Evolutionary conservation across 1,139 yeast species (phyloP), one percentile per base, ranked within the genome.

Genomic region (Pichia sp.): DNA sequence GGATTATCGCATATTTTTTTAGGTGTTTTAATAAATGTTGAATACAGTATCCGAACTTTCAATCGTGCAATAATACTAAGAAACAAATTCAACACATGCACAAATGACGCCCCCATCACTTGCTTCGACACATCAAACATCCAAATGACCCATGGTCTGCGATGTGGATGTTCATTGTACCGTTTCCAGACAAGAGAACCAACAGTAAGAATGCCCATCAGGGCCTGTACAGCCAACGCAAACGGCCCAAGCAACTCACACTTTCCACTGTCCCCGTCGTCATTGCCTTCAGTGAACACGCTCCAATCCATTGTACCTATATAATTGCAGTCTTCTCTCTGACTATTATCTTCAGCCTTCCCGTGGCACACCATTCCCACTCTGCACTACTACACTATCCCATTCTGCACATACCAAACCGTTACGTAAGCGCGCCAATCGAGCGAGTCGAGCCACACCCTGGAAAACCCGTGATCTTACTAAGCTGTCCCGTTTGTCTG

Each of bases 101-200:
- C 75, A 1, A 91, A 88, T 21, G 84, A 63, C 0, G 97, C 87
- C 0, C 97, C 97, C 21, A 86, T 66, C 4, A 89, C 70, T 60
- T 91, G 98, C 56, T 91, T 91, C 24, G 86, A 76, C 1, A 91
- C 95, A 58, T 91, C 98, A 57, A 78, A 89, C 18, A 74, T 59
- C 97, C 97, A 91, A 14, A 89, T 80, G 43, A 74, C 72, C 87
- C 95, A 79, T 8, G 95, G 87, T 50, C 97, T 68, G 48, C 89
- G 72, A 37, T 72, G 60, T 0, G 96, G 96, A 46, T 74, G 72
- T 59, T 91, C 97, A 50, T 78, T 76, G 50, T 68, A 75, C 43
- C 98, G 69, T 56, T 91, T 91, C 49, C 80, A 64, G 3, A 88
- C 76, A 39, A 91, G 68, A 2, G 93, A 77, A 16, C 81, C 71